Conservation (phyloP, 495 filamentous ascomycete genomes). For the Parathielavia hyrcaniae region DNA sequence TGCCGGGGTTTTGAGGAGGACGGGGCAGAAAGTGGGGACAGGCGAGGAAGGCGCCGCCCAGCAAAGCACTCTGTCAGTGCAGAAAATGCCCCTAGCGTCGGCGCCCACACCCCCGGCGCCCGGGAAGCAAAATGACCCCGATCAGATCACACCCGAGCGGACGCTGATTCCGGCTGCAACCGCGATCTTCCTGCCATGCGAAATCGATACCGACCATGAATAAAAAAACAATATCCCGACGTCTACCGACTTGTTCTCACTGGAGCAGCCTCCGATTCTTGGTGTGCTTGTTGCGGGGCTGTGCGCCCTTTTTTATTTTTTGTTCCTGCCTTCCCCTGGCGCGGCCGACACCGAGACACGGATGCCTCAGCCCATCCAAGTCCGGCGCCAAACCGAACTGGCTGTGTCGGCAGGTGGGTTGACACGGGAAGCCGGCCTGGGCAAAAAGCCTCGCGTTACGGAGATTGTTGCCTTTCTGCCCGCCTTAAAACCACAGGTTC, state of each 20-base stretch:
- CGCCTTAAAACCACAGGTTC: too few species aligned
- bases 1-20: constrained; percentile 33
- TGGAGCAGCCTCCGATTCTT: neutral
- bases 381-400: constrained; percentile 14
- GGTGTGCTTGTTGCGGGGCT: neutral
- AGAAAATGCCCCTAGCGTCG: constrained; percentile 7
- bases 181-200: too few species aligned
- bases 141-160: neutral
- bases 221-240: neutral
- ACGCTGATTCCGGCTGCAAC: neutral
- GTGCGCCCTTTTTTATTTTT: neutral
- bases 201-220: too few species aligned
- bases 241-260: neutral
- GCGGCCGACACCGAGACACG: constrained; percentile 20
- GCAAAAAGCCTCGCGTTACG: neutral
- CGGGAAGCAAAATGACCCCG: constrained; percentile 6
- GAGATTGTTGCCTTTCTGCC: neutral
- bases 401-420: constrained; percentile 16
- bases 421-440: neutral
- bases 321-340: neutral
- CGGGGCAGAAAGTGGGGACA: constrained; percentile 28
- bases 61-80: constrained; percentile 8
- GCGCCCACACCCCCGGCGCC: constrained; percentile 20
- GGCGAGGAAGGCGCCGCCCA: constrained; percentile 16
- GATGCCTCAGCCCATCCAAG: constrained; percentile 13